Evolutionary conservation across 2,329 filamentous ascomycete species (phyloP).

Genomic region (Geoglossum cookeanum): DNA sequence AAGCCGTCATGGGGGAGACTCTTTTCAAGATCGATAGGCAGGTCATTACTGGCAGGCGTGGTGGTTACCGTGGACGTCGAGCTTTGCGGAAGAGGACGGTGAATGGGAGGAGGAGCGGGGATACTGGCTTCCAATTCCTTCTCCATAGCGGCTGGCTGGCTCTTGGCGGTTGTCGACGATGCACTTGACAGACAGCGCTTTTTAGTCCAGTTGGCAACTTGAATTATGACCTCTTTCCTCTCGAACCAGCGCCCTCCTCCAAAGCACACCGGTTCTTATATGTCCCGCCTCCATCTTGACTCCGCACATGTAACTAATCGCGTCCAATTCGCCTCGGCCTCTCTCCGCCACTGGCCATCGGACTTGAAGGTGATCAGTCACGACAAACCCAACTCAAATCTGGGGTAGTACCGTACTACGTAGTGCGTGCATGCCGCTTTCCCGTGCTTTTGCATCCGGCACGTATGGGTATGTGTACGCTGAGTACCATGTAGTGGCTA

Average conservation of each 20-base stretch:
- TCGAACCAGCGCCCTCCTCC: not conserved
- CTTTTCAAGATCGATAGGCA: not conserved
- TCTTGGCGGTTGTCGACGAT: not conserved
- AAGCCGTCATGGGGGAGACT: not conserved
- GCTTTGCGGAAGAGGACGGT: not conserved
- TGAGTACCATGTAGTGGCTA: no score
- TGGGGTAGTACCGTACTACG: no score
- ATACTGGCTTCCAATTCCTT: not conserved
- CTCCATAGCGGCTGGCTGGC: no score
- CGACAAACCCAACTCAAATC: no score
- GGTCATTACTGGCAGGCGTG: not conserved
- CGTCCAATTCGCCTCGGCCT: not conserved
- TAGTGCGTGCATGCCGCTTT: no score
- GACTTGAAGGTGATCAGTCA: no score
- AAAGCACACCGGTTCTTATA: not conserved
- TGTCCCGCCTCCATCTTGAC: not conserved
- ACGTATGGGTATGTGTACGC: no score
- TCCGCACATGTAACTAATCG: not conserved
- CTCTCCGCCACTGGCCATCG: not conserved
- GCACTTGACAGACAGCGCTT: not conserved
- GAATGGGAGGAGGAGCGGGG: not conserved
- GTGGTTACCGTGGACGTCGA: not conserved
- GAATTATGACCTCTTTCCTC: not conserved
- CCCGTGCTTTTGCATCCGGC: no score
- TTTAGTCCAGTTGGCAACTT: not conserved